Conservation (phyloP, 768 basidiomycete genomes). For the Pulveroboletus sp. region DNA sequence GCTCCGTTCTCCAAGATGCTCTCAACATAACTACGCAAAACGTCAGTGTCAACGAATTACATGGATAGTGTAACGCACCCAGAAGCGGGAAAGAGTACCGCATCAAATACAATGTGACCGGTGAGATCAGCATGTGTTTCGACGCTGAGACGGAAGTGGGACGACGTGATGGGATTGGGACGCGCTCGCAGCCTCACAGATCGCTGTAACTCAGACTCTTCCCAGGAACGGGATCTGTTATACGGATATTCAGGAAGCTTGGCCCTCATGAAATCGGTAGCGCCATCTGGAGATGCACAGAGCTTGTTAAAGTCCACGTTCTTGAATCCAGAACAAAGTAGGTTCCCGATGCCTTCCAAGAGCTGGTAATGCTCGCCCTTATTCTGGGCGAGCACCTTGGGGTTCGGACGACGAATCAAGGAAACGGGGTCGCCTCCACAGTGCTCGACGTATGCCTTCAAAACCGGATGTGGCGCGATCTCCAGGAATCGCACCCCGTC, state of each 20-base stretch:
- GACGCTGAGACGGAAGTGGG: constrained; percentile 33
- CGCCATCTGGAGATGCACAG: constrained; percentile 20
- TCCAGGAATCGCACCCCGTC: constrained; percentile 31
- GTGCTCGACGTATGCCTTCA: constrained; percentile 33
- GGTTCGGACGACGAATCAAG: constrained; percentile 32
- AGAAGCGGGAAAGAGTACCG: constrained; percentile 45
- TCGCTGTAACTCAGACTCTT: constrained; percentile 21
- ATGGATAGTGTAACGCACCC: constrained; percentile 32
- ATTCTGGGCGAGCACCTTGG: constrained; percentile 29
- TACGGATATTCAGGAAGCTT: constrained; percentile 32
- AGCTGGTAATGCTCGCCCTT: constrained; percentile 33
- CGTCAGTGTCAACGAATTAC: neutral
- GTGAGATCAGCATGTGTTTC: constrained; percentile 36
- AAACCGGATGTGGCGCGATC: constrained; percentile 34
- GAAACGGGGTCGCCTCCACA: constrained; percentile 30
- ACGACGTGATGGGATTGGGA: constrained; percentile 35
- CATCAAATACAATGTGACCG: constrained; percentile 42
- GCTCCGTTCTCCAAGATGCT: constrained; percentile 34
- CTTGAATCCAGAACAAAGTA: constrained; percentile 29
- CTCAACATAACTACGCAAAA: constrained; percentile 22
- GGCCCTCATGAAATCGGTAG: constrained; percentile 19
- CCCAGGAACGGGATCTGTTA: constrained; percentile 26
- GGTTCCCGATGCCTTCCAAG: constrained; percentile 31
- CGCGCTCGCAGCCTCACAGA: constrained; percentile 27
- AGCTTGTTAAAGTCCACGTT: constrained; percentile 28